Evolutionary conservation across 192 early-diverging fungal species (phyloP).

Genomic region (Geranomyces variabilis): DNA sequence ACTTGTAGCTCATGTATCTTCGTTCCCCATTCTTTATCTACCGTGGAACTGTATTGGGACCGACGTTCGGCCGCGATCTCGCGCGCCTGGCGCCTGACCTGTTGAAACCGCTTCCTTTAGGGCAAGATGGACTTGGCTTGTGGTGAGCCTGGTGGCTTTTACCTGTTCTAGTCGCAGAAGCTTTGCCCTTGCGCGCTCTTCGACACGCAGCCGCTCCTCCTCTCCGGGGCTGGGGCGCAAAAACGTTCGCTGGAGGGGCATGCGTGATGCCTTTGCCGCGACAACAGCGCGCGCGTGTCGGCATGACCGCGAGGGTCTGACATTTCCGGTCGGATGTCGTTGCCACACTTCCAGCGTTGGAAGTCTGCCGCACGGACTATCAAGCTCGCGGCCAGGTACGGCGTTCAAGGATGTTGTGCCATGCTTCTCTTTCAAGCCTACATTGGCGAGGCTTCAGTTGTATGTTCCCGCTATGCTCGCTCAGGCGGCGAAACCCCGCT

Average conservation of each 20-base stretch:
- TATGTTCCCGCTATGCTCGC: conserved; percentile 42
- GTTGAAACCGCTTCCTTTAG: neutral
- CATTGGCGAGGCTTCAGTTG: conserved; percentile 75
- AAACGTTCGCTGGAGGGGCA: no score
- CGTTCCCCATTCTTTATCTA: conserved; percentile 4
- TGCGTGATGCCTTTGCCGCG: no score
- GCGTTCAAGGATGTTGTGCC: conserved; percentile 68
- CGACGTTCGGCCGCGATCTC: conserved; percentile 18
- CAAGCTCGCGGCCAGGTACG: no score
- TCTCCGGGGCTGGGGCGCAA: conserved; percentile 24
- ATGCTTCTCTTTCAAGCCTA: conserved; percentile 73
- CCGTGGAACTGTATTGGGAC: conserved; percentile 3
- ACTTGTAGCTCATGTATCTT: neutral
- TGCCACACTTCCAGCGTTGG: no score
- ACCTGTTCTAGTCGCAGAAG: conserved; percentile 13
- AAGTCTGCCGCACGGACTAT: no score
- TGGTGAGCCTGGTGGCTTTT: no score
- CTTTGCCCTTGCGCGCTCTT: conserved; percentile 20
- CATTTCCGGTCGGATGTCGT: no score
- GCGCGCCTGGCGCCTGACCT: conserved; percentile 18
- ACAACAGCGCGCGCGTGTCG: no score
- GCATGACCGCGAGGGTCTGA: no score
- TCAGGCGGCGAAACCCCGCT: conserved; percentile 3
- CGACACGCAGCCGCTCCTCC: conserved; percentile 14
- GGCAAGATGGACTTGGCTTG: no score